Base-by-base conservation (phyloP, 1,284 basidiomycete species). In the Omphalotus olearius region DNA sequence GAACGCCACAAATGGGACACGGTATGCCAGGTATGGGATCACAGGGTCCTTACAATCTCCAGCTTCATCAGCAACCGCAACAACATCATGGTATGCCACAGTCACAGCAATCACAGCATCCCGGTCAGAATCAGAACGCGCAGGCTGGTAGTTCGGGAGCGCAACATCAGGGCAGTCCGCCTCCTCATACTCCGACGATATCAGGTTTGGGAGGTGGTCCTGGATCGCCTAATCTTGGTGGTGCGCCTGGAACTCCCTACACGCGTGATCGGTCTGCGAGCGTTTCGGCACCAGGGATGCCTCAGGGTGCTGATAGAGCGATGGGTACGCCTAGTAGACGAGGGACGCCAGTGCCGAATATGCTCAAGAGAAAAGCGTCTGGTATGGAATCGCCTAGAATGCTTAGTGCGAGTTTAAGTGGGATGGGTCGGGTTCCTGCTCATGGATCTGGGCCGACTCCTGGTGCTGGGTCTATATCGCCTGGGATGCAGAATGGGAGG, bases 321-420 rank as follows among this genome's bases (percentile, higher is more conserved):
- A 33, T 33, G 37, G 47, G 47, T 36, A 40, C 28, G 18, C 7
- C 39, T 25, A 35, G 48, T 36, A 40, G 48, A 18, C 39, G 48
- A 18, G 48, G 40, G 25, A 50, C 48, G 30, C 30, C 30, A 4
- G 30, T 33, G 2, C 48, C 48, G 13, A 50, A 50, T 50, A 33
- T 45, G 16, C 20, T 52, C 14, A 52, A 52, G 33, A 42, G 51
- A 28, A 52, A 52, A 23, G 51, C 51, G n/a, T 52, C 51, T 13
- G 51, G 51, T 11, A 30, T 52, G 13, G 51, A 52, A 18, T 52
- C 51, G 3, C 51, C 51, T 7, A 52, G 46, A 13, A 28, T 52
- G 37, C 43, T 45, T 25, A 25, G 23, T 30, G 26, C 26, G 43
- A 30, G 43, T 26, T 28, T 45, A 16, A 25, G 43, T 13, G 30